Percentiles rank a stretch among this genome's conserved stretches.
These are phyloP conservation scores for Mycena leptocephala DNA, from an alignment of 768 basidiomycete genomes.

Conservation along the genomic window DNA sequence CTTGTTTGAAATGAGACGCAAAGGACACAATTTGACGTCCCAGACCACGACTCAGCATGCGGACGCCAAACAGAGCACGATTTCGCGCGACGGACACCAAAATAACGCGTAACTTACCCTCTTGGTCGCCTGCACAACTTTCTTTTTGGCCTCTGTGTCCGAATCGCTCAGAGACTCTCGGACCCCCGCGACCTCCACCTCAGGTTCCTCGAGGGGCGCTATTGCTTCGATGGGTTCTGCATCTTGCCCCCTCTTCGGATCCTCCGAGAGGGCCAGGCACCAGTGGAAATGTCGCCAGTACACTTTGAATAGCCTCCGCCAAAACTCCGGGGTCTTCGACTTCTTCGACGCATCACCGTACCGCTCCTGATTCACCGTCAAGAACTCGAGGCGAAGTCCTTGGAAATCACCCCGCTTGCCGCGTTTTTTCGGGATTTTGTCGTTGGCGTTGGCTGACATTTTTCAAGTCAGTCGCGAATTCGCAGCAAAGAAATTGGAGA, in stretches of 20 bases:
- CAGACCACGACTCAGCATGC: too few species aligned
- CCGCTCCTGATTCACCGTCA: not conserved
- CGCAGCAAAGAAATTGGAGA: too few species aligned
- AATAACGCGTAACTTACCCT: not conserved
- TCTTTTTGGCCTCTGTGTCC: not conserved
- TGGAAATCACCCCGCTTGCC: not conserved
- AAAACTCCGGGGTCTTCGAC: not conserved
- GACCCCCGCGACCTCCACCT: not conserved
- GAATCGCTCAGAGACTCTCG: not conserved
- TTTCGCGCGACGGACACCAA: too few species aligned
- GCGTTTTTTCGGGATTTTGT: conserved; percentile 1
- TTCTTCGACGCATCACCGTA: not conserved
- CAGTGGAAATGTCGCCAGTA: not conserved
- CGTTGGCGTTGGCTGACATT: too few species aligned
- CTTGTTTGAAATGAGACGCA: too few species aligned
- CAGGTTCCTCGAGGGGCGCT: not conserved
- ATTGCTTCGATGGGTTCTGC: not conserved
- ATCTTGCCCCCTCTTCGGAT: not conserved
- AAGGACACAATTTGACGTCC: too few species aligned
- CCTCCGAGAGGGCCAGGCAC: too few species aligned
- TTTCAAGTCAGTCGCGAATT: too few species aligned
- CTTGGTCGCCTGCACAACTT: not conserved
- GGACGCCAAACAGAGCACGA: too few species aligned
- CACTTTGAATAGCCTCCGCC: not conserved
- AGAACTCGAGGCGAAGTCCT: not conserved